phyloP scores from a whole-genome alignment of 2,329 filamentous ascomycete genomes.

The Aspergillus sp. region DNA sequence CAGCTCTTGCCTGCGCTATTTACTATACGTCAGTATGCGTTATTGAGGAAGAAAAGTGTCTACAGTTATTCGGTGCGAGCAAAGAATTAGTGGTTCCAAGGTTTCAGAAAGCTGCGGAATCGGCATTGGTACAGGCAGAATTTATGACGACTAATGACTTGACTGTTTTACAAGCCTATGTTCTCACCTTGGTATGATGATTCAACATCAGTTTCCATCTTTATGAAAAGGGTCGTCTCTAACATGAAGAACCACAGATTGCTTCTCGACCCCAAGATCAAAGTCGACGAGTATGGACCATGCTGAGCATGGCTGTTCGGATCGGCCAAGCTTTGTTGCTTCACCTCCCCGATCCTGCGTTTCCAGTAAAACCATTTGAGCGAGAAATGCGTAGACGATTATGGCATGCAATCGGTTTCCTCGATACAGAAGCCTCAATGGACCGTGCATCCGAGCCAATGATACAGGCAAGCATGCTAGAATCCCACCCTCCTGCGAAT shows the following conservation, averaged over 20 bases:
- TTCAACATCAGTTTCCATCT: not conserved
- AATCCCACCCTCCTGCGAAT: constrained; percentile 20
- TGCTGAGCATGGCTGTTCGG: constrained; percentile 27
- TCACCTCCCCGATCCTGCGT: constrained; percentile 22
- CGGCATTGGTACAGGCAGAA: constrained; percentile 19
- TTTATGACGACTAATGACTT: constrained; percentile 28
- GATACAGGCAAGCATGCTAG: constrained; percentile 25
- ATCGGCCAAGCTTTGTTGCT: constrained; percentile 28
- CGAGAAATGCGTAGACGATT: constrained; percentile 25
- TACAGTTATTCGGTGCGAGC: constrained; percentile 12
- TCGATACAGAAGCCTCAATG: constrained; percentile 24
- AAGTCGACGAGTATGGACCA: constrained; percentile 29
- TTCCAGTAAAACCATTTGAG: constrained; percentile 23
- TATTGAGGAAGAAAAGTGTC: constrained; percentile 18
- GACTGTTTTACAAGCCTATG: constrained; percentile 27
- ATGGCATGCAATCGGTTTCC: constrained; percentile 25
- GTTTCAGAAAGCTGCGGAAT: constrained; percentile 20
- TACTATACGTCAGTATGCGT: constrained; percentile 23
- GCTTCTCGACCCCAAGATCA: constrained; percentile 25
- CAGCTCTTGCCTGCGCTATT: constrained; percentile 19
- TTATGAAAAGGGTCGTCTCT: not conserved
- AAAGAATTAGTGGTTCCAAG: constrained; percentile 14
- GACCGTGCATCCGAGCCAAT: constrained; percentile 30
- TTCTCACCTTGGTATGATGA: constrained; percentile 22
- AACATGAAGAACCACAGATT: constrained; percentile 8